phyloP scores from a whole-genome alignment of 164 flowering plant species.

The Vitis riparia region DNA sequence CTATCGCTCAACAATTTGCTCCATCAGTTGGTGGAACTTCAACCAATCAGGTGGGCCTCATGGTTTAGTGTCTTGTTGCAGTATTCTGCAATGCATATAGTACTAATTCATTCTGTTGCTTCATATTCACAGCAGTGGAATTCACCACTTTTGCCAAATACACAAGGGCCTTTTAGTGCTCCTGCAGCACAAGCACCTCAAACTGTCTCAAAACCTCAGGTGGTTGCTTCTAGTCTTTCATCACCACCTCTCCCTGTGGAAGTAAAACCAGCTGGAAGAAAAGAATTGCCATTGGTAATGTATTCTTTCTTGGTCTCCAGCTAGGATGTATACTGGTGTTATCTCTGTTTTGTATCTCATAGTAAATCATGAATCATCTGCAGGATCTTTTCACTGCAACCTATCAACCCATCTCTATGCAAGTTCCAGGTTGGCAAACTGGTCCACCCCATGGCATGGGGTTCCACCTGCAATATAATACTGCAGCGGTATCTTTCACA shows the following conservation, averaged over 20 bases:
- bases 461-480: slow-evolving; percentile 61
- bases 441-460: slow-evolving; percentile 58
- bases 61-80: background rate
- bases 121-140: slow-evolving; percentile 51
- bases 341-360: background rate
- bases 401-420: slow-evolving; percentile 44
- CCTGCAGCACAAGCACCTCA: slow-evolving; percentile 34
- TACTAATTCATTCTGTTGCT: background rate
- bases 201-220: slow-evolving; percentile 26
- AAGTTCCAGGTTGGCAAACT: slow-evolving; percentile 64
- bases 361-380: slow-evolving; percentile 8
- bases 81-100: background rate
- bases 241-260: slow-evolving; percentile 40
- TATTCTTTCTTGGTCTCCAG: background rate
- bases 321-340: background rate
- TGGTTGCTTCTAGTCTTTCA: slow-evolving; percentile 22
- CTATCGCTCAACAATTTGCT: slow-evolving; percentile 31
- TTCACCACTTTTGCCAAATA: slow-evolving; percentile 27
- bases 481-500: slow-evolving; percentile 42
- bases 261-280: slow-evolving; percentile 51
- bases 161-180: slow-evolving; percentile 36
- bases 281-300: slow-evolving; percentile 73
- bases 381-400: slow-evolving; percentile 77
- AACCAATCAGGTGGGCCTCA: slow-evolving; percentile 53
- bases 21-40: slow-evolving; percentile 35